Evolutionary conservation across 805 yeast species (phyloP).

Genomic region (Yarrowia hollandica): DNA sequence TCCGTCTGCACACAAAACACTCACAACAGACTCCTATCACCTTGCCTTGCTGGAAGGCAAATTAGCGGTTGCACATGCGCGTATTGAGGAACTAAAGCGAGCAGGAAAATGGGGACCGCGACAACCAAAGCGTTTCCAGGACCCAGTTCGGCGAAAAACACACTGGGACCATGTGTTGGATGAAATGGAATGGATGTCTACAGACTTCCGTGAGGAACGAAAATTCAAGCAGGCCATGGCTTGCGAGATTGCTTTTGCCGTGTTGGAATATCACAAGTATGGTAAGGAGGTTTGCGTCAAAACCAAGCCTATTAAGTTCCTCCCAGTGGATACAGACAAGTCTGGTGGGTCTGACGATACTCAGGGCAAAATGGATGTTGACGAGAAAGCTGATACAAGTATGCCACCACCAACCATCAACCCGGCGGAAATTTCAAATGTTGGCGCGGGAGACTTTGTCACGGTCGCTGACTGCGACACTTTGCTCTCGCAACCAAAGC

Average conservation of each 20-base stretch:
- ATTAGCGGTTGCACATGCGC: slow-evolving; percentile 80
- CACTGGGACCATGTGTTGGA: slow-evolving; percentile 74
- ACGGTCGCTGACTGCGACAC: slow-evolving; percentile 11
- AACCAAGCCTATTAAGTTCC: slow-evolving; percentile 47
- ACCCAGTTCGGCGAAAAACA: slow-evolving; percentile 56
- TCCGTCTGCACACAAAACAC: slow-evolving; percentile 81
- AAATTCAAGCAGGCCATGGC: slow-evolving; percentile 73
- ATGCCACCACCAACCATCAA: slow-evolving; percentile 30
- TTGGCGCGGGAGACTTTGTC: neutral
- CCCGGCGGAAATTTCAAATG: neutral
- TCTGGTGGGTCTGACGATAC: slow-evolving; percentile 14
- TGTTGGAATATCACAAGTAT: slow-evolving; percentile 72
- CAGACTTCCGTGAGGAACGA: slow-evolving; percentile 69
- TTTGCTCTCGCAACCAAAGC: neutral
- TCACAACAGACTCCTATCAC: slow-evolving; percentile 82
- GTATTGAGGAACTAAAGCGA: slow-evolving; percentile 88
- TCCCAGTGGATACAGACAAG: slow-evolving; percentile 32
- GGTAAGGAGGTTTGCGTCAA: slow-evolving; percentile 71
- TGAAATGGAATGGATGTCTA: slow-evolving; percentile 83
- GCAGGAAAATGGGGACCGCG: slow-evolving; percentile 87
- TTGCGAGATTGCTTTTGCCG: slow-evolving; percentile 66
- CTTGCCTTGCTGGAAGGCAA: slow-evolving; percentile 86
- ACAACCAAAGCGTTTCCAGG: slow-evolving; percentile 71
- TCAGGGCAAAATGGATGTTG: slow-evolving; percentile 28
- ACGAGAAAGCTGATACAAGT: slow-evolving; percentile 29